phyloP scores from a whole-genome alignment of 1,139 yeast species.

The Yamadazyma triangularis region DNA sequence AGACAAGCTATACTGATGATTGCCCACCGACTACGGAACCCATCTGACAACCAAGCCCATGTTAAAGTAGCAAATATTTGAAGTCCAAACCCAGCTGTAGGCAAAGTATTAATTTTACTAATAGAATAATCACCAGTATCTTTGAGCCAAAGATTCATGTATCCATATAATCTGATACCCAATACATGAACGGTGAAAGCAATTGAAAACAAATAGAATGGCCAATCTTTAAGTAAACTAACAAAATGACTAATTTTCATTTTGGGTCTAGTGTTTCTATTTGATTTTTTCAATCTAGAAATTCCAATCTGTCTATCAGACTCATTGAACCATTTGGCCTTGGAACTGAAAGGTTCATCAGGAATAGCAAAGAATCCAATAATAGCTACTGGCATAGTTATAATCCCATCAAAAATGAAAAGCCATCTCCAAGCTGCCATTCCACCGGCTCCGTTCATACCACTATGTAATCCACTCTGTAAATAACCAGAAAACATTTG shows the following conservation, averaged over 20 bases:
- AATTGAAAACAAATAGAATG: slow-evolving; percentile 9
- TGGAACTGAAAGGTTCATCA: slow-evolving; percentile 8
- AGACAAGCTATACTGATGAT: slow-evolving; percentile 12
- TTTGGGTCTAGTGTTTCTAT: slow-evolving; percentile 9
- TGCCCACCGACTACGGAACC: slow-evolving; percentile 16
- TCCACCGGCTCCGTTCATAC: slow-evolving; percentile 24
- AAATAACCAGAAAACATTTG: no score
- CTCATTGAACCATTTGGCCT: slow-evolving; percentile 11
- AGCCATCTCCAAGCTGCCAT: slow-evolving; percentile 33
- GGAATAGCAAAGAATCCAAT: slow-evolving; percentile 18
- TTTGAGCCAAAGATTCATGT: slow-evolving; percentile 22
- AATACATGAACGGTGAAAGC: slow-evolving; percentile 12
- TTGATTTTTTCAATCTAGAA: slow-evolving; percentile 7
- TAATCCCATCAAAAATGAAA: slow-evolving; percentile 28
- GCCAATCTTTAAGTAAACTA: slow-evolving; percentile 9
- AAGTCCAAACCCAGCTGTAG: slow-evolving; percentile 25
- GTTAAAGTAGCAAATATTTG: slow-evolving; percentile 16
- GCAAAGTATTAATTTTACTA: slow-evolving; percentile 24
- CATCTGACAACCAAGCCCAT: slow-evolving; percentile 18
- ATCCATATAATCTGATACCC: slow-evolving; percentile 12
- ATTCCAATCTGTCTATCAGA: slow-evolving; percentile 9
- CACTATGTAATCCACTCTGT: slow-evolving; percentile 22
- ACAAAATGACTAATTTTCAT: slow-evolving; percentile 5
- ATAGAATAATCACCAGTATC: slow-evolving; percentile 18
- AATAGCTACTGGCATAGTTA: slow-evolving; percentile 24